Base-by-base conservation (phyloP, 768 basidiomycete species). In the Kwoniella mangroviensis region DNA sequence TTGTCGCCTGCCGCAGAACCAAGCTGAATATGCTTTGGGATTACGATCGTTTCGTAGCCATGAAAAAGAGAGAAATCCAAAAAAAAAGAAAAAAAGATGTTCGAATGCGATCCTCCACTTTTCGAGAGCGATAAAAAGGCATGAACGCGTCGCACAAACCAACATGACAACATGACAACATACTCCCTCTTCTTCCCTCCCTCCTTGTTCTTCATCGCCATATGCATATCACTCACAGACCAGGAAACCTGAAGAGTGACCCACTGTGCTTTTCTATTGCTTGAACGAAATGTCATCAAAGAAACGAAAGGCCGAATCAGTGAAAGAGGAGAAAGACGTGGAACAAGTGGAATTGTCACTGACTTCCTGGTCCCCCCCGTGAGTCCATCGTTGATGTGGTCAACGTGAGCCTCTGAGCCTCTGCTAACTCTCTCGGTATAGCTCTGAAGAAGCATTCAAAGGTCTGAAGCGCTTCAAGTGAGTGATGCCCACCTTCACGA, bases 391-490 rank as follows among this genome's bases (percentile, higher is more conserved):
- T 34, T 34, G 34, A 34, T 34, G 34, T 6, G 34, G 34, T 34
- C 4, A 34, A 6, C 34, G 34, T 34, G 34, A 34, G 34, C 34
- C 34, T 34, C 34, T 34, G 34, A 34, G 34, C 34, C 34, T 34
- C 34, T 34, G 34, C 34, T 34, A n/a, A 54, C 26, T n/a, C 45
- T 34, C 62, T 13, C 13, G 12, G 22, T 28, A 41, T 12, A 65
- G 69, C 4, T 49, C 59, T 28, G 63, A 65, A 9, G 52, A 70
- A 51, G 69, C 59, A 15, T 65, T 70, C 24, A 22, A 15, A n/a
- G 28, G 7, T 10, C 26, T 69, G 2, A 70, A 61, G 40, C 59
- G 64, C 45, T 70, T 65, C 63, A 70, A 70, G 69, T 70, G 51
- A 62, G 69, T 58, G 4, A 19, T 15, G 2, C 17, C 11, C 28